phyloP scores from a whole-genome alignment of 495 filamentous ascomycete species.

The Podospora sp. region DNA sequence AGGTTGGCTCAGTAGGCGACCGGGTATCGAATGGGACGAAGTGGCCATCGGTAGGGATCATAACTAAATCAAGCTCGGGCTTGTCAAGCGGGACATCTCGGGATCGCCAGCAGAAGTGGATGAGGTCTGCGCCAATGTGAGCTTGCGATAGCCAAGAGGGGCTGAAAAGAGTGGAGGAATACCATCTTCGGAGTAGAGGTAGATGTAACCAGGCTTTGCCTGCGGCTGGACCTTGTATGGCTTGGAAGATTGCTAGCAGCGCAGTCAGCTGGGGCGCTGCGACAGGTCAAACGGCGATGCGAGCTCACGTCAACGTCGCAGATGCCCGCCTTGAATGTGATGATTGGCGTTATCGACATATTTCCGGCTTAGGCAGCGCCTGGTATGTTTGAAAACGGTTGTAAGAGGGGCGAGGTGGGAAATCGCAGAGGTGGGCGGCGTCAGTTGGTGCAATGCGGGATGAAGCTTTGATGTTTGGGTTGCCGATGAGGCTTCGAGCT shows the following conservation, averaged over 20 bases:
- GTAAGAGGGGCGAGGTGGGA: background rate
- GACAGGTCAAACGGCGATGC: constrained; percentile 6
- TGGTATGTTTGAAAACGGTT: background rate
- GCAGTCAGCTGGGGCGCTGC: constrained; percentile 32
- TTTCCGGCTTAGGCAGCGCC: constrained; percentile 19
- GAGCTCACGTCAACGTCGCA: constrained; percentile 81
- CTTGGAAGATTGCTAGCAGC: constrained; percentile 55
- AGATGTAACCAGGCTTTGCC: constrained; percentile 81
- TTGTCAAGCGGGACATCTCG: constrained; percentile 57
- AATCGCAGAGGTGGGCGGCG: background rate
- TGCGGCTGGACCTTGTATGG: constrained; percentile 69
- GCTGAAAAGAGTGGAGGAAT: constrained; percentile 22
- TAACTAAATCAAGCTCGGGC: constrained; percentile 80
- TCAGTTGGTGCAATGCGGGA: background rate
- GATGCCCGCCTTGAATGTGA: constrained; percentile 95
- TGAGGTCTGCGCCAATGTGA: constrained; percentile 61
- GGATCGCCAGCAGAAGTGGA: constrained; percentile 95
- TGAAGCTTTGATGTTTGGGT: background rate
- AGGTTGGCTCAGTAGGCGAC: constrained; percentile 49
- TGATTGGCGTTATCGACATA: constrained; percentile 83
- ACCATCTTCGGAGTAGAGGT: constrained; percentile 93
- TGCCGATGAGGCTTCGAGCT: constrained; percentile 2
- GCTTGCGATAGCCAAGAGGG: constrained; percentile 1
- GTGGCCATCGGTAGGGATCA: constrained; percentile 84
- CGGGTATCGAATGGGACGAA: constrained; percentile 76